Conservation (phyloP, 306 rosid species). For the Fagus crenata region DNA sequence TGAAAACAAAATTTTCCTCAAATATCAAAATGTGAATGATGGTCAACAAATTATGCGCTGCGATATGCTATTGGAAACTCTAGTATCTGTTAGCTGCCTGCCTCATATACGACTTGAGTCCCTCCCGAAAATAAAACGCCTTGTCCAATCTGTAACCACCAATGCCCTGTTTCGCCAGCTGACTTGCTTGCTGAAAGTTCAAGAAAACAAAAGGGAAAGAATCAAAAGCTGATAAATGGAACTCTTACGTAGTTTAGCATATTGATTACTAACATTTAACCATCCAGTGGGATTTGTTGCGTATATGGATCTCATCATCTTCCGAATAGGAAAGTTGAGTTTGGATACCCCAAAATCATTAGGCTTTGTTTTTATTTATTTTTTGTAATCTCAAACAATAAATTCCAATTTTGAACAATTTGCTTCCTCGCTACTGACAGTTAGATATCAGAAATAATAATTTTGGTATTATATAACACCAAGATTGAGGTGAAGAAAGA, state of each 20-base stretch:
- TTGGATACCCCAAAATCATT: background rate
- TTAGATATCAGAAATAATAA: background rate
- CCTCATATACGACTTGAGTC: slow-evolving; percentile 73
- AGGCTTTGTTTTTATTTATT: background rate
- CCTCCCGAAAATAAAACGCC: slow-evolving; percentile 81
- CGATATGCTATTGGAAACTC: slow-evolving; percentile 3
- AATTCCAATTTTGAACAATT: background rate
- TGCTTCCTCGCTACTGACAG: background rate
- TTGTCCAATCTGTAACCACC: slow-evolving; percentile 80
- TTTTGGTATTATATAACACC: background rate
- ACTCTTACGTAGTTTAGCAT: background rate
- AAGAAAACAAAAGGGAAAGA: background rate
- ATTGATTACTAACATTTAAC: background rate
- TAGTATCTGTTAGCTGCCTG: background rate
- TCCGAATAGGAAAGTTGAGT: background rate
- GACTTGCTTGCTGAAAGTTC: slow-evolving; percentile 82
- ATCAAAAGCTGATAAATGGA: background rate
- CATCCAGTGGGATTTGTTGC: background rate
- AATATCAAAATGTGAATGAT: slow-evolving; percentile 5
- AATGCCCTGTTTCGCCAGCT: slow-evolving; percentile 95
- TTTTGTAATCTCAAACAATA: background rate
- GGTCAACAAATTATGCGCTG: background rate
- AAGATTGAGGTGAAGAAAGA: background rate
- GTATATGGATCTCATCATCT: background rate
- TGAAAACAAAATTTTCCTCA: slow-evolving; percentile 14